Evolutionary conservation across 108 stramenopile species (phyloP).

Genomic region (Cyclotella choctawhatcheeana): DNA sequence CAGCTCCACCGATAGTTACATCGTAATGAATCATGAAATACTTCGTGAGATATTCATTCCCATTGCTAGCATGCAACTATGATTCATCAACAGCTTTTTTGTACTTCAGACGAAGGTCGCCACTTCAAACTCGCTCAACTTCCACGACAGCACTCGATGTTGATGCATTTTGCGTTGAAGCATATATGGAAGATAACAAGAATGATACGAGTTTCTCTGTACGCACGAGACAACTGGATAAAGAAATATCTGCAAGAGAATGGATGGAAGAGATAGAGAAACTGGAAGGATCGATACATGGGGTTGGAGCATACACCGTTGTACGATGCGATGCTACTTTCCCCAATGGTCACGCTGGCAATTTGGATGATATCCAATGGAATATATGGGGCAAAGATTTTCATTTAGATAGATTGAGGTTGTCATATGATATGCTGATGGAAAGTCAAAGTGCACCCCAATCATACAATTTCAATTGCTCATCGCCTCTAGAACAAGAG

Average conservation of each 20-base stretch:
- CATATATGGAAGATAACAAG: not conserved
- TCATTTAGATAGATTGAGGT: slow-evolving; percentile 62
- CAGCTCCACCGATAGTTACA: too few species aligned
- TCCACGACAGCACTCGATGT: not conserved
- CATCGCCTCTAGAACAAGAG: not conserved
- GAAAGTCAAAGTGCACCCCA: slow-evolving; percentile 12
- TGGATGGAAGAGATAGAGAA: slow-evolving; percentile 79
- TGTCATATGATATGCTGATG: slow-evolving; percentile 45
- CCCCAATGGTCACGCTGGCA: not conserved
- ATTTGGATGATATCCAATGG: slow-evolving; percentile 24
- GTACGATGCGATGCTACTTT: slow-evolving; percentile 62
- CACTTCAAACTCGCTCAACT: not conserved
- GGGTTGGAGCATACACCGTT: slow-evolving; percentile 77
- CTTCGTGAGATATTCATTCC: too few species aligned
- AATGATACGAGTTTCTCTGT: not conserved
- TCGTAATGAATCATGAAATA: too few species aligned
- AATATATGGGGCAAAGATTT: slow-evolving; percentile 67
- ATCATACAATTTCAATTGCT: not conserved
- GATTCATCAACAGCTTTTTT: too few species aligned
- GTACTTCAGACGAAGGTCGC: not conserved
- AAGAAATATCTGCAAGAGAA: slow-evolving; percentile 61
- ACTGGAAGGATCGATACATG: slow-evolving; percentile 36
- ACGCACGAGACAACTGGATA: slow-evolving; percentile 15
- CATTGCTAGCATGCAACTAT: too few species aligned
- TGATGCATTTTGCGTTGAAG: slow-evolving; percentile 42